Conservation (phyloP, 129 eudicot species). For the Logfia minima region DNA sequence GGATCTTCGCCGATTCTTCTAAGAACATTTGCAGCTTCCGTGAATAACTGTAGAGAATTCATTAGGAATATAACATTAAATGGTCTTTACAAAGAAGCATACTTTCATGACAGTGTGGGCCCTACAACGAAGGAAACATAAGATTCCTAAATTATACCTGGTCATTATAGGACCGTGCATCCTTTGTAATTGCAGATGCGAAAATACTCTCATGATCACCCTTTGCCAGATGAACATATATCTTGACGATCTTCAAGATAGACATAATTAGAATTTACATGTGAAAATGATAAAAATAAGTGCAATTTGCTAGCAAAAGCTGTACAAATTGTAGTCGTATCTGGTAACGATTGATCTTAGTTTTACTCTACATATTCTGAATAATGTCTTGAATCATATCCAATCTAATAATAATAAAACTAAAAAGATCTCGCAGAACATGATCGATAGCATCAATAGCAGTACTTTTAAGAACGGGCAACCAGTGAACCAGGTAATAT, state of each 20-base stretch:
- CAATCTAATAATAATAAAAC: too few relatives aligned
- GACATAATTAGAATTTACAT: constrained; percentile 8
- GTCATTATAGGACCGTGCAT: constrained; percentile 91
- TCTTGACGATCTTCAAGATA: constrained; percentile 70
- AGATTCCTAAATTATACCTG: constrained; percentile 56
- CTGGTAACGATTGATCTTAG: background rate
- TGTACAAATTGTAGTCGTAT: background rate
- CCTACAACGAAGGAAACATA: background rate
- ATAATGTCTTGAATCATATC: too few relatives aligned
- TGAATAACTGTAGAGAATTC: constrained; percentile 58
- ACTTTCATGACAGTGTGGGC: background rate
- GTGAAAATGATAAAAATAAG: too few relatives aligned
- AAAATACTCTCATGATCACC: constrained; percentile 79
- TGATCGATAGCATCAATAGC: too few relatives aligned
- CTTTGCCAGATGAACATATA: constrained; percentile 82
- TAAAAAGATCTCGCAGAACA: too few relatives aligned
- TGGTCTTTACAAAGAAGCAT: background rate
- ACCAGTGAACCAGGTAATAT: too few relatives aligned
- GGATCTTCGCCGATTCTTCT: constrained; percentile 75
- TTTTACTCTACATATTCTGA: background rate
- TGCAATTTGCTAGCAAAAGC: background rate
- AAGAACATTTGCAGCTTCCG: constrained; percentile 80
- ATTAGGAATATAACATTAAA: background rate
- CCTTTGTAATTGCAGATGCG: constrained; percentile 82
- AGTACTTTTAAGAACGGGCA: too few relatives aligned